A percentile compares a stretch with the other conserved stretches of the same genome.
These are phyloP conservation scores for Yarrowia phangngaensis DNA, from an alignment of 805 yeast species.

Conservation along the genomic window DNA sequence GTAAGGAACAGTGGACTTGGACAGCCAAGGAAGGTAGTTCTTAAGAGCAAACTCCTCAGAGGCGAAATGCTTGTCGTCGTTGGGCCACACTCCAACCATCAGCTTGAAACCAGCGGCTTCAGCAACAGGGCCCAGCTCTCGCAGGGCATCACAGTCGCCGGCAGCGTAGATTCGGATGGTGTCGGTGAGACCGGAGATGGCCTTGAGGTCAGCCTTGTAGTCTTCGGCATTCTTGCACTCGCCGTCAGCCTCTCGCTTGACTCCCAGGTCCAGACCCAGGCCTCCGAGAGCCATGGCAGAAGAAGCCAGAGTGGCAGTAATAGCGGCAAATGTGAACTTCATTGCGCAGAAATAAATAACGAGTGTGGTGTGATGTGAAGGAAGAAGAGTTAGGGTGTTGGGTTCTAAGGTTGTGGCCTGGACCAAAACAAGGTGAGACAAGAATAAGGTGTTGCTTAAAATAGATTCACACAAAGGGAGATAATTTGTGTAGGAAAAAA, in stretches of 20 bases:
- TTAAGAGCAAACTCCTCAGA: conserved; percentile 71
- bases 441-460: conserved; percentile 19
- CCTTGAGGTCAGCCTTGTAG: conserved; percentile 62
- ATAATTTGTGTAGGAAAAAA: too few species aligned
- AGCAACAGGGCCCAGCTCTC: conserved; percentile 81
- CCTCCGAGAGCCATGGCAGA: conserved; percentile 26
- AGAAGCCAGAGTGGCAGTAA: conserved; percentile 22
- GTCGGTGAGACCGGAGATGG: conserved; percentile 55
- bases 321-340: conserved; percentile 26
- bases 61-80: conserved; percentile 68
- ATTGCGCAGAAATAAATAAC: conserved; percentile 24
- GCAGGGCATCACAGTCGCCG: conserved; percentile 88
- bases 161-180: conserved; percentile 84
- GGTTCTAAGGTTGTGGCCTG: too few species aligned
- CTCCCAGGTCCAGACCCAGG: conserved; percentile 85
- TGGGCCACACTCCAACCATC: conserved; percentile 92
- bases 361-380: conserved; percentile 19
- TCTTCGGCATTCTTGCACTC: conserved; percentile 70
- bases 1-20: conserved; percentile 59
- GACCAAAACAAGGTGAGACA: too few species aligned
- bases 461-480: too few species aligned
- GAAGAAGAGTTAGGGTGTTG: too few species aligned
- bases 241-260: conserved; percentile 61
- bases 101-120: conserved; percentile 70
- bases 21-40: conserved; percentile 65